Evolutionary conservation across 2,329 filamentous ascomycete genomes (phyloP).

Genomic region (Penicillium paneum): DNA sequence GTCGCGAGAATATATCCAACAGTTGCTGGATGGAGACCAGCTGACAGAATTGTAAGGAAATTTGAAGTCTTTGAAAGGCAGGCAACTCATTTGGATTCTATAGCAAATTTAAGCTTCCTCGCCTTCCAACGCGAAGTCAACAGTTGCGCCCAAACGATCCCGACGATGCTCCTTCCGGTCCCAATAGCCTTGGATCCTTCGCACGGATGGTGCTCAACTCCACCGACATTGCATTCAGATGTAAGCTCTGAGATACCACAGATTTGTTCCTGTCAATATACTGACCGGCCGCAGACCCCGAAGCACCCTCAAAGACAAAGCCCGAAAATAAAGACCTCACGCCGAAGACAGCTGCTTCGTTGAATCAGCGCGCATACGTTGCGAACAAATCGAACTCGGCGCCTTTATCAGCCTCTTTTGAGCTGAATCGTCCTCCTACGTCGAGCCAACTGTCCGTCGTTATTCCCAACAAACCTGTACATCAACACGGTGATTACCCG

Average conservation of each 20-base stretch:
- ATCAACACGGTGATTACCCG: constrained; percentile 36
- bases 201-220: constrained; percentile 53
- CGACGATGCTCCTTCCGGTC: constrained; percentile 25
- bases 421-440: constrained; percentile 17
- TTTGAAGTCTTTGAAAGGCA: neutral
- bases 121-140: constrained; percentile 22
- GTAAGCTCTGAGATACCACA: constrained; percentile 28
- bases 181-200: constrained; percentile 49
- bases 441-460: constrained; percentile 46
- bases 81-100: constrained; percentile 6
- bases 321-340: constrained; percentile 19
- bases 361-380: constrained; percentile 23
- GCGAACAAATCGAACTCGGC: constrained; percentile 46
- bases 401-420: constrained; percentile 38
- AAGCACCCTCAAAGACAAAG: constrained; percentile 24
- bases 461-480: constrained; percentile 46
- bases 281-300: constrained; percentile 34
- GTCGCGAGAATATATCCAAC: constrained; percentile 70
- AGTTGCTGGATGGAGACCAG: constrained; percentile 68
- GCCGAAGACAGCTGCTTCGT: constrained; percentile 21
- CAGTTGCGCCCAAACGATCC: constrained; percentile 16
- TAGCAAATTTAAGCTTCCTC: constrained; percentile 46
- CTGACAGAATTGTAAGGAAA: constrained; percentile 45
- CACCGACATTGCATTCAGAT: constrained; percentile 45
- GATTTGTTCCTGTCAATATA: neutral